A percentile compares a stretch with the other conserved stretches of the same genome.
phyloP scores from a whole-genome alignment of 148 eudicot genomes.

The Fagopyrum esculentum region DNA sequence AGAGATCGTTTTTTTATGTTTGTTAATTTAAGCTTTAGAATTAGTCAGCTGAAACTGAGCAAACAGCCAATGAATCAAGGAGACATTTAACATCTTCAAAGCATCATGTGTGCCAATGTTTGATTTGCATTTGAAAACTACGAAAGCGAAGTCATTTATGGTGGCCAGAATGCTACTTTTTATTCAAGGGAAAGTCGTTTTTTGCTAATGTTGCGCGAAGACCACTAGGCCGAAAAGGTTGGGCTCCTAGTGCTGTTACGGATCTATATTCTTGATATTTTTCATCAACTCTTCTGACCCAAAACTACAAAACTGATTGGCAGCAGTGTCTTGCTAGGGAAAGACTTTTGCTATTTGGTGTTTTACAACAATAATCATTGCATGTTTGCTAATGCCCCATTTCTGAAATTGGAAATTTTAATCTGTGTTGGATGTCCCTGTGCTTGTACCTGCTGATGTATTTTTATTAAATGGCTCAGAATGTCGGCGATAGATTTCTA shows the following conservation, averaged over 20 bases:
- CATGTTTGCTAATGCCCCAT: neutral
- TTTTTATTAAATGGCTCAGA: conserved; percentile 25
- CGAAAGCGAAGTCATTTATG: neutral
- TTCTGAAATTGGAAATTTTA: neutral
- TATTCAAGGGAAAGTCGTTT: neutral
- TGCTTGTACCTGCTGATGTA: conserved; percentile 6
- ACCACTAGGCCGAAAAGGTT: neutral
- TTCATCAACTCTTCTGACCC: neutral
- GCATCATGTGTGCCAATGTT: neutral
- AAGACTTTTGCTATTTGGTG: neutral
- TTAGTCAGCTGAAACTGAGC: neutral
- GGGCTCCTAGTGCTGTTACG: neutral
- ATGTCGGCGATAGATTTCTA: conserved; percentile 97
- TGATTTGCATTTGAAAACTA: neutral
- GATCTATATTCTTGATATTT: neutral
- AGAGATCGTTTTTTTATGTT: too few species aligned
- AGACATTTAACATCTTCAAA: neutral
- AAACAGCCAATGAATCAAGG: neutral
- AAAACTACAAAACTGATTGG: neutral
- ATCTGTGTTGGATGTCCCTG: neutral
- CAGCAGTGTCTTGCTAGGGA: neutral
- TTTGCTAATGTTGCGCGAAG: too few species aligned
- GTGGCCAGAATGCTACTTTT: neutral
- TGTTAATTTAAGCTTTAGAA: neutral
- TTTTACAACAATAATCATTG: neutral